phyloP scores from a whole-genome alignment of 192 early-diverging fungal genomes.

The Coemansia sp. region DNA sequence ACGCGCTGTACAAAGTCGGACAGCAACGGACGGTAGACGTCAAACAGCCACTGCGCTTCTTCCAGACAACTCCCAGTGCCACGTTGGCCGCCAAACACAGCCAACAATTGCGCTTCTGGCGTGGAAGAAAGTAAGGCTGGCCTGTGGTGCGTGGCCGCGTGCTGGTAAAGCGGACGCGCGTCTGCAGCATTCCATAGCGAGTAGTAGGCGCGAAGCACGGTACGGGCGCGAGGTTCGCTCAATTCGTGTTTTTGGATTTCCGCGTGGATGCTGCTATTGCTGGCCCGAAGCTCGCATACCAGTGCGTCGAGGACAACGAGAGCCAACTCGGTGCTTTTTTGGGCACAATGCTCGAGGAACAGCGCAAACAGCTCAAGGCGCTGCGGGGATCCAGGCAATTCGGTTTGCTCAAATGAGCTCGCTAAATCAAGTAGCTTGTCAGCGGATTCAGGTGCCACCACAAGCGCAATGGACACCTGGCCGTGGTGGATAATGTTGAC shows the following conservation, averaged over 20 bases:
- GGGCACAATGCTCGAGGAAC: conserved; percentile 12
- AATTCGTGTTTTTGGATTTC: conserved; percentile 3
- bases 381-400: not conserved
- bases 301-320: conserved; percentile 3
- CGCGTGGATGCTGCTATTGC: conserved; percentile 9
- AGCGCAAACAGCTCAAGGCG: conserved; percentile 15
- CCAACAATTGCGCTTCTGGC: conserved; percentile 60
- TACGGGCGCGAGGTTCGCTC: not conserved
- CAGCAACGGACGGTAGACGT: conserved; percentile 72
- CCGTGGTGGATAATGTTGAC: not conserved
- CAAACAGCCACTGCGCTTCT: conserved; percentile 71
- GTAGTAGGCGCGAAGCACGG: conserved; percentile 23
- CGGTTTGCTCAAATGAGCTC: not conserved
- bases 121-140: conserved; percentile 38
- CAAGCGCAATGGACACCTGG: not conserved
- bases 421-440: not conserved
- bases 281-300: not conserved
- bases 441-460: not conserved
- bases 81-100: conserved; percentile 94
- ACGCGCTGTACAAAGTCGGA: conserved; percentile 69
- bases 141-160: not conserved
- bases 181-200: conserved; percentile 7
- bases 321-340: not conserved
- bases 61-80: conserved; percentile 79
- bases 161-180: not conserved